These are phyloP conservation scores for Poa annua DNA, from an alignment of 176 grass and related monocot species.

Conservation along the genomic window DNA sequence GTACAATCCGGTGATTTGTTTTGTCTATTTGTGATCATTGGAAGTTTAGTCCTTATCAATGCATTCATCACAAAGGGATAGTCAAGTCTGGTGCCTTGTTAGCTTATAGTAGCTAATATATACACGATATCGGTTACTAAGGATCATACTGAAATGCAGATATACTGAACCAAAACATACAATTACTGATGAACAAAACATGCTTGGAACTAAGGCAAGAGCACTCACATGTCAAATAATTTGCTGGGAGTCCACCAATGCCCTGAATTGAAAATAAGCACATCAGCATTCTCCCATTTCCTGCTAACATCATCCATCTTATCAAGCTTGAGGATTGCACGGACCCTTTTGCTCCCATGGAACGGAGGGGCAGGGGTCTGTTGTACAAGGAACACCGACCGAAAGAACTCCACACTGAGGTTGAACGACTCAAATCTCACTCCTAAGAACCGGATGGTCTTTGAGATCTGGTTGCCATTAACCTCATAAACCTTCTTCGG, in stretches of 20 bases:
- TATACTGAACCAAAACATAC: constrained; percentile 13
- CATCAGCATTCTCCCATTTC: constrained; percentile 72
- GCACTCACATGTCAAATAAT: constrained; percentile 96
- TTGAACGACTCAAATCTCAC: constrained; percentile 80
- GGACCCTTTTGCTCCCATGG: constrained; percentile 61
- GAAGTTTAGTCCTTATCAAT: not conserved
- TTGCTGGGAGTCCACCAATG: constrained; percentile 99
- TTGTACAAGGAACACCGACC: constrained; percentile 84
- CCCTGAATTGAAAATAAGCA: constrained; percentile 96
- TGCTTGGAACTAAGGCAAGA: not conserved
- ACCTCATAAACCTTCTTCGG: constrained; percentile 84
- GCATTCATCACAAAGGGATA: not conserved
- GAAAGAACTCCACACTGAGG: constrained; percentile 87
- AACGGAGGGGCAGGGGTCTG: constrained; percentile 53
- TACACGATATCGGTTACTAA: constrained; percentile 3
- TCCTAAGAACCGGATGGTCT: constrained; percentile 84
- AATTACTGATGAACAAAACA: constrained; percentile 9
- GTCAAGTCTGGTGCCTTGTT: not conserved
- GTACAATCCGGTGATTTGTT: not conserved
- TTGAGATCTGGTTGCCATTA: constrained; percentile 84
- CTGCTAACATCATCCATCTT: constrained; percentile 71
- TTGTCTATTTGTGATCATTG: not conserved
- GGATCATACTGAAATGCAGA: not conserved
- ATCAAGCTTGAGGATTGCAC: constrained; percentile 71
- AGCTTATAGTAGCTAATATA: not conserved